A percentile compares a stretch with the other conserved stretches of the same genome.
Conservation (phyloP, 1,284 basidiomycete species). For the Agroathelia rolfsii region DNA sequence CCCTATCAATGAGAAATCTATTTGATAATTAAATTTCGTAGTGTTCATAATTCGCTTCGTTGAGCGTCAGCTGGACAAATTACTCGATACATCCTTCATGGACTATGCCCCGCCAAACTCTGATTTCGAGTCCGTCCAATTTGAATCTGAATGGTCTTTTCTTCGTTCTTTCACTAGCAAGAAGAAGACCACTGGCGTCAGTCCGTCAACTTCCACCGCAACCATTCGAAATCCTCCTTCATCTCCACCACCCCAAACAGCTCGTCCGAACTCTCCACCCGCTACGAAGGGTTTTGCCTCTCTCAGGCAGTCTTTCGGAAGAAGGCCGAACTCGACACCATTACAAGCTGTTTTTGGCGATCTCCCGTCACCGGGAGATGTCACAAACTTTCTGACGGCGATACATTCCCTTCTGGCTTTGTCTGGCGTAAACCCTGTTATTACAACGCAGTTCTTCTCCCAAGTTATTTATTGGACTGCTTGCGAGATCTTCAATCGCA, state of each 20-base stretch:
- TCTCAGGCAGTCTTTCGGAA: constrained; percentile 48
- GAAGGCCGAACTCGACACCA: constrained; percentile 34
- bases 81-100: constrained; percentile 78
- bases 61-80: constrained; percentile 80
- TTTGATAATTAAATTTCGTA: constrained; percentile 21
- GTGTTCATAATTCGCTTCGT: constrained; percentile 93
- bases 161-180: constrained; percentile 66
- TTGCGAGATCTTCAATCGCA: constrained; percentile 91
- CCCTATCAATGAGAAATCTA: constrained; percentile 1
- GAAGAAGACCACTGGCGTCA: constrained; percentile 38
- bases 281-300: constrained; percentile 52
- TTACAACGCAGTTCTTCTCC: constrained; percentile 88
- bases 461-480: constrained; percentile 92
- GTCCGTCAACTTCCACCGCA: constrained; percentile 19
- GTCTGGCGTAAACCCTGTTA: constrained; percentile 85
- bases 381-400: constrained; percentile 82
- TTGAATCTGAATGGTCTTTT: constrained; percentile 95
- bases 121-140: constrained; percentile 77
- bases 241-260: constrained; percentile 34
- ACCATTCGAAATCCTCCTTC: constrained; percentile 7
- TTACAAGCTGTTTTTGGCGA: constrained; percentile 46
- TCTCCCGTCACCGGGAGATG: constrained; percentile 45
- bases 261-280: constrained; percentile 27
- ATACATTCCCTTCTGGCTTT: constrained; percentile 78
- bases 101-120: constrained; percentile 76